Percentiles rank a stretch among this genome's conserved stretches.
Conservation (phyloP, 768 basidiomycete genomes). For the Termitomyces bulborhizus region DNA sequence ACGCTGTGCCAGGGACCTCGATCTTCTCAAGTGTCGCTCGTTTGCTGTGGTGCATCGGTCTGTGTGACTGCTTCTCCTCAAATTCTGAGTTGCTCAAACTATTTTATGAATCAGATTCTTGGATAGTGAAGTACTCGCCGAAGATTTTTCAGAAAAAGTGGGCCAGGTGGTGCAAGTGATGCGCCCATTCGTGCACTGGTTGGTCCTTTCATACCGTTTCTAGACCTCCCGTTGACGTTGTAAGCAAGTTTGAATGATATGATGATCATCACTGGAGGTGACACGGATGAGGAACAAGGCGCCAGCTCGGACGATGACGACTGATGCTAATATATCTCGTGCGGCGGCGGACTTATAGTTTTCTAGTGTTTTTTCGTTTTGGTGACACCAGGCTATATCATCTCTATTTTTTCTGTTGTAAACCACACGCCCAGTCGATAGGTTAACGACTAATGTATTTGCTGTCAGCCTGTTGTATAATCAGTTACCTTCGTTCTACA, state of each 20-base stretch:
- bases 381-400: not conserved
- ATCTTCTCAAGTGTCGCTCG: slow-evolving; percentile 79
- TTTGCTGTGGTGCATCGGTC: slow-evolving; percentile 65
- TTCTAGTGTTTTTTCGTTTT: not conserved
- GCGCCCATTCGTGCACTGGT: slow-evolving; percentile 80
- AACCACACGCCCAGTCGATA: too few relatives aligned
- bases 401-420: not conserved
- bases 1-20: slow-evolving; percentile 64
- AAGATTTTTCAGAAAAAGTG: slow-evolving; percentile 62
- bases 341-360: not conserved
- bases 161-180: slow-evolving; percentile 47
- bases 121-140: slow-evolving; percentile 69
- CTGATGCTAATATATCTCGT: not conserved
- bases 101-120: slow-evolving; percentile 17
- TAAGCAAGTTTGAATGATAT: slow-evolving; percentile 58
- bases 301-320: not conserved
- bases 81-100: slow-evolving; percentile 10
- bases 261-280: slow-evolving; percentile 42
- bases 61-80: slow-evolving; percentile 16
- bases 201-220: slow-evolving; percentile 14
- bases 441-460: too few relatives aligned
- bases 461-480: too few relatives aligned
- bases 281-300: slow-evolving; percentile 12
- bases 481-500: too few relatives aligned
- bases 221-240: not conserved